Percentiles rank a stretch among this genome's conserved stretches.
These are phyloP conservation scores for Carex arenaria DNA, from an alignment of 202 grass and related monocot genomes.

Conservation along the genomic window DNA sequence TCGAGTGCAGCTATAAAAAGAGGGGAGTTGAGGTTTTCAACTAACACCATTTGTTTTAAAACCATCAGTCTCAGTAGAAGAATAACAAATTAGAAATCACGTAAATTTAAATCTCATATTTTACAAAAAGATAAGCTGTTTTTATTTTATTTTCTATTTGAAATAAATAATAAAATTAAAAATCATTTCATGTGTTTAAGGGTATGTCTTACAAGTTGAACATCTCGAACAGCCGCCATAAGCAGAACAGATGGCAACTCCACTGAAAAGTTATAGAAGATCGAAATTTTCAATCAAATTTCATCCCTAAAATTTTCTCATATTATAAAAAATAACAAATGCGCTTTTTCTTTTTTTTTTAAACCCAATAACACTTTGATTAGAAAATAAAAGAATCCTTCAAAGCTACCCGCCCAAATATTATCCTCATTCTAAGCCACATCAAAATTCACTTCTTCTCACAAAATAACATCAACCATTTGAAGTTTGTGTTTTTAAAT, in stretches of 20 bases:
- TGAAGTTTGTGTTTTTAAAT: not conserved
- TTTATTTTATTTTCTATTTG: not conserved
- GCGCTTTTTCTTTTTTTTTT: not conserved
- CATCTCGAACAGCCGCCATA: constrained; percentile 94
- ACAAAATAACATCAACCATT: not conserved
- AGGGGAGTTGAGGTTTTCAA: not conserved
- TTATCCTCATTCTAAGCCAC: not conserved
- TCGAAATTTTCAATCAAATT: constrained; percentile 18
- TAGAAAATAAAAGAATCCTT: too few relatives aligned
- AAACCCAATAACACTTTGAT: not conserved
- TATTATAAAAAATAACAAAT: not conserved
- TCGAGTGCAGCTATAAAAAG: not conserved
- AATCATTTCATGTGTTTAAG: not conserved
- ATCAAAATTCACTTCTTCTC: not conserved
- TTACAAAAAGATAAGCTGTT: not conserved
- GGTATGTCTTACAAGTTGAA: constrained; percentile 74
- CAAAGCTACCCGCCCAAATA: not conserved
- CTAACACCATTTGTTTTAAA: not conserved
- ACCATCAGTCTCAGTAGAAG: not conserved
- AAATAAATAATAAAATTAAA: not conserved
- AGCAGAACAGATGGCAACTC: constrained; percentile 81
- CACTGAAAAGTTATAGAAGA: constrained; percentile 39
- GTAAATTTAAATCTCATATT: constrained; percentile 4
- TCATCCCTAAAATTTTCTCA: constrained; percentile 9
- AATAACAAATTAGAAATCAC: not conserved